A percentile compares a stretch with the other conserved stretches of the same genome.
Evolutionary conservation across 441 rosid genomes (phyloP).

Genomic region (Adansonia rubrostipa): DNA sequence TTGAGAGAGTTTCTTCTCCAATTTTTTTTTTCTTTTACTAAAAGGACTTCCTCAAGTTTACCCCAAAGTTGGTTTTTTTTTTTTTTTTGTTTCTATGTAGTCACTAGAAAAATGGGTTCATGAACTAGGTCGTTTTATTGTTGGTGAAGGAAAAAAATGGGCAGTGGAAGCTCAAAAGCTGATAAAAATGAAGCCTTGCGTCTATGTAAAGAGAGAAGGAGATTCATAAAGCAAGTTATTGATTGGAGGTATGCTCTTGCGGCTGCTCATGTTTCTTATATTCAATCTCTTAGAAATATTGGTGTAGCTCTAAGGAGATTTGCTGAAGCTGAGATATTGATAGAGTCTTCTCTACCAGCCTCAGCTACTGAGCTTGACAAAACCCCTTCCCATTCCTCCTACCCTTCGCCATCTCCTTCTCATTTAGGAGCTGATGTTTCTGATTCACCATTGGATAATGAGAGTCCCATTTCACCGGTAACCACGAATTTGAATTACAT

Average conservation of each 20-base stretch:
- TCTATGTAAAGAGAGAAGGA: conserved; percentile 69
- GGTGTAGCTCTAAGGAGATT: conserved; percentile 78
- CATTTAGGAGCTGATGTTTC: conserved; percentile 48
- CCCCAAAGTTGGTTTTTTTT: conserved; percentile 5
- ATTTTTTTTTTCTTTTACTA: background rate
- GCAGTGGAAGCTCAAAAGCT: conserved; percentile 68
- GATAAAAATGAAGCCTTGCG: conserved; percentile 65
- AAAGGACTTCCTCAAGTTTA: background rate
- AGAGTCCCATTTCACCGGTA: conserved; percentile 43
- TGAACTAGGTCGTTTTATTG: conserved; percentile 38
- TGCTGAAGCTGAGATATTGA: conserved; percentile 54
- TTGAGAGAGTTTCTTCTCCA: background rate
- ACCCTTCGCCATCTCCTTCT: conserved; percentile 70
- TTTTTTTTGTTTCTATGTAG: background rate
- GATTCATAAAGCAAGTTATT: conserved; percentile 46
- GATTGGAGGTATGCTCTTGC: conserved; percentile 83
- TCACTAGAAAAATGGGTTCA: conserved; percentile 22
- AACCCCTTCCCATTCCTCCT: conserved; percentile 77
- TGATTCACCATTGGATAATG: conserved; percentile 66
- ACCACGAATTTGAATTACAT: conserved; percentile 55
- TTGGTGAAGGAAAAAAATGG: conserved; percentile 51
- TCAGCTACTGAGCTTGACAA: conserved; percentile 61
- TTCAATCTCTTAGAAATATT: conserved; percentile 69
- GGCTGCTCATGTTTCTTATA: conserved; percentile 87
- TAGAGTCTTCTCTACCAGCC: conserved; percentile 23